Evolutionary conservation across 2,329 filamentous ascomycete genomes (phyloP), one percentile per base, ranked within the genome.

Genomic region (Diaporthe vaccinii): DNA sequence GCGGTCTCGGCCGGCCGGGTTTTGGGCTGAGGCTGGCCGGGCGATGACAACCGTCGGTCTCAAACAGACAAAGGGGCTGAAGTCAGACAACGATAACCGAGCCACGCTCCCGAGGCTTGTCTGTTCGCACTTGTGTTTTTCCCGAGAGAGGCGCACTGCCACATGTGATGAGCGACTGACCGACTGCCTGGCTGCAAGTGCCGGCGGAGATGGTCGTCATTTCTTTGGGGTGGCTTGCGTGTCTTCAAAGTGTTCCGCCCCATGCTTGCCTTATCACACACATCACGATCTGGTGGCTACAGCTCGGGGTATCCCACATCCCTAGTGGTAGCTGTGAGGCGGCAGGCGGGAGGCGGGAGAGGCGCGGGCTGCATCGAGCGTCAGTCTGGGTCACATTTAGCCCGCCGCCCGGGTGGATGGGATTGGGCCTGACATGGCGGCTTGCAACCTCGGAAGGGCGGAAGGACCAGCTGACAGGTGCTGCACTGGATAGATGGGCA

Each of bases 381-480:
- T 69, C 31, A 25, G 46, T 2, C 62, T 53, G 49, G 65, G 49
- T 41, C n/a, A 55, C 49, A 69, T 68, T 68, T 41, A 39, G 34
- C 15, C 49, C 65, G 34, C 6, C 7, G 31, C 46, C 46, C 6
- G 17, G 34, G 8, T 69, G 62, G 46, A 68, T 34, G 28, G 62
- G 46, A 51, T 51, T 68, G 31, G 62, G 62, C 31, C 61, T 49
- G 41, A 31, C 61, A 36, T 17, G 22, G 44, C 62, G 62, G 62
- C 62, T 67, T 69, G 49, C 34, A 55, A 55, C 65, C 49, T 55
- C 65, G 65, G 65, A 15, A 69, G 31, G 65, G n/a, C 65, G 65
- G 62, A 31, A 17, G 15, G 6, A 57, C 34, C 34, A 34, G 34
- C 34, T 34, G 34, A 34, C 34, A 15, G 25, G 14, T 12, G 36